phyloP scores from a whole-genome alignment of 805 yeast genomes.

The Lachancea thermotolerans region DNA sequence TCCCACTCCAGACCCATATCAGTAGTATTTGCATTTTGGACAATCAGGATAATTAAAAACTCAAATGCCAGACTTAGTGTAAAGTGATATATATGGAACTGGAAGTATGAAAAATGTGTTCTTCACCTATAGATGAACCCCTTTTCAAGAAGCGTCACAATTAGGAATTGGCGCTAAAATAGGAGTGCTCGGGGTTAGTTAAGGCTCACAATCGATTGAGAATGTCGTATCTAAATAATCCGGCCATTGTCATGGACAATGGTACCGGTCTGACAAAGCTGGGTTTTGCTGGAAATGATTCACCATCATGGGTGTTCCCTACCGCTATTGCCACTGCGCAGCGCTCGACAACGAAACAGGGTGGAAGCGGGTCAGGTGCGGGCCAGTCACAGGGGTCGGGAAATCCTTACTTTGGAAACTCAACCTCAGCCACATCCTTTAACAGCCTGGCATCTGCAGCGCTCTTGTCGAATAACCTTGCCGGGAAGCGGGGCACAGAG shows the following conservation, averaged over 20 bases:
- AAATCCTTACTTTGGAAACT: slow-evolving; percentile 27
- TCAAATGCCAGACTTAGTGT: neutral
- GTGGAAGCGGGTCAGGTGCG: slow-evolving; percentile 22
- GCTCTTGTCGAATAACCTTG: slow-evolving; percentile 35
- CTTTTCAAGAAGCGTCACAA: neutral
- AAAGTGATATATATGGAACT: neutral
- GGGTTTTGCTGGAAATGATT: slow-evolving; percentile 97
- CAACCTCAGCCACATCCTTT: slow-evolving; percentile 34
- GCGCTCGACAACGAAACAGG: slow-evolving; percentile 34
- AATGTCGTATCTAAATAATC: slow-evolving; percentile 66
- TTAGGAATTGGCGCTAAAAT: neutral
- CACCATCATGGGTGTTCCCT: slow-evolving; percentile 95
- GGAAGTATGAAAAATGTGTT: neutral
- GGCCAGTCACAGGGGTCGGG: slow-evolving; percentile 14
- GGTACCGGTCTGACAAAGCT: slow-evolving; percentile 97
- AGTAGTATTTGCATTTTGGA: too few species aligned
- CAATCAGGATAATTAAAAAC: too few species aligned
- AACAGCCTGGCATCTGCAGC: slow-evolving; percentile 23
- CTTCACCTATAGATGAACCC: neutral
- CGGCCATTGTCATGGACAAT: slow-evolving; percentile 96
- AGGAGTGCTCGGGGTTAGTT: neutral
- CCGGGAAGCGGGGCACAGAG: slow-evolving; percentile 81
- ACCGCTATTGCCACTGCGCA: slow-evolving; percentile 82
- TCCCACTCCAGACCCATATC: neutral
- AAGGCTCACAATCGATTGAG: neutral